Percentiles rank a stretch among this genome's conserved stretches.
phyloP scores from a whole-genome alignment of 1,284 basidiomycete species.

The Fistulina hepatica region DNA sequence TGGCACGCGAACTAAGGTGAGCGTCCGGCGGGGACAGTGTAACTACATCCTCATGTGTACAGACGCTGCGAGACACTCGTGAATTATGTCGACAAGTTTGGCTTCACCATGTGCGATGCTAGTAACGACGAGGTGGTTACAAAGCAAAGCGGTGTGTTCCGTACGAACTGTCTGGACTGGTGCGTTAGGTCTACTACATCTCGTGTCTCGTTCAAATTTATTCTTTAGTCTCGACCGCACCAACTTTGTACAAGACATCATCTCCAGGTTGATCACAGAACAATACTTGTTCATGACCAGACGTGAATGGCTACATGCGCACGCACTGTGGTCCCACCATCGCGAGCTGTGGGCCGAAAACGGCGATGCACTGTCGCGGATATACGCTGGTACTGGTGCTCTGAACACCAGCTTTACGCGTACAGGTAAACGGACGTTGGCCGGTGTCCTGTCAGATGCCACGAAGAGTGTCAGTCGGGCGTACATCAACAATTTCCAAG shows the following conservation, averaged over 20 bases:
- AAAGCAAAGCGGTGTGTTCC: conserved; percentile 82
- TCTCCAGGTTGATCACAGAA: conserved; percentile 69
- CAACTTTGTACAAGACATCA: conserved; percentile 94
- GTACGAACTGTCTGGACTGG: conserved; percentile 96
- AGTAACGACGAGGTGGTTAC: conserved; percentile 59
- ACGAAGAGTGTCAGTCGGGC: conserved; percentile 93
- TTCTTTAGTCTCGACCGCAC: conserved; percentile 78
- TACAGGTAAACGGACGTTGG: conserved; percentile 87
- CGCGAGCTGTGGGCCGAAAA: conserved; percentile 96
- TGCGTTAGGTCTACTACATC: conserved; percentile 24
- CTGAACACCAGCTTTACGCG: conserved; percentile 94
- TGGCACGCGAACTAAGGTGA: conserved; percentile 66
- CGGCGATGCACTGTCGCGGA: conserved; percentile 80
- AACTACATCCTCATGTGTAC: conserved; percentile 9
- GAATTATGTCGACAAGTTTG: conserved; percentile 69
- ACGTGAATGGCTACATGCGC: conserved; percentile 62
- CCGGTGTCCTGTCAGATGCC: conserved; percentile 87
- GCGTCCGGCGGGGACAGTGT: conserved; percentile 13
- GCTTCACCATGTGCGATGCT: conserved; percentile 74
- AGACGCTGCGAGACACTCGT: conserved; percentile 52
- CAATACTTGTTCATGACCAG: conserved; percentile 62
- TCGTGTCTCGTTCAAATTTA: conserved; percentile 10
- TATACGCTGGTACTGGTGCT: conserved; percentile 96
- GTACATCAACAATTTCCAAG: conserved; percentile 98
- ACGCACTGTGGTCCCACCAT: conserved; percentile 75